phyloP scores from a whole-genome alignment of 768 basidiomycete genomes.

The Lentinula boryana region DNA sequence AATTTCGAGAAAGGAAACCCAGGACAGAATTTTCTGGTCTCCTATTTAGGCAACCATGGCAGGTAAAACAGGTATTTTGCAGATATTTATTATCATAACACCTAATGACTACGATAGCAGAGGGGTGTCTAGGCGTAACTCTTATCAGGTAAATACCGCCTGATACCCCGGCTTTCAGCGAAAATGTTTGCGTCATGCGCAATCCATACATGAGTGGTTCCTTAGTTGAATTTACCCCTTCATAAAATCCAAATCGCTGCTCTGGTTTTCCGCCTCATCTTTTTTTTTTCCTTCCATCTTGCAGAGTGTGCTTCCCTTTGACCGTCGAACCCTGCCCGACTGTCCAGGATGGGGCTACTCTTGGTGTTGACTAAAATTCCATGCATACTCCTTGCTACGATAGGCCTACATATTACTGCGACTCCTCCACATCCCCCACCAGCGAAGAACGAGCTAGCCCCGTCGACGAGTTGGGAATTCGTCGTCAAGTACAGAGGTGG shows the following conservation, averaged over 20 bases:
- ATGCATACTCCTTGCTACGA: slow-evolving; percentile 34
- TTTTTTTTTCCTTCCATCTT: not conserved
- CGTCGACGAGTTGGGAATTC: slow-evolving; percentile 29
- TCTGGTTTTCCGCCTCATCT: not conserved
- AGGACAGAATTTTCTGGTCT: not conserved
- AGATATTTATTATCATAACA: not conserved
- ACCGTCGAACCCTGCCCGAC: not conserved
- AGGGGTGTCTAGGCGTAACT: not conserved
- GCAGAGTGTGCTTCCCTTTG: not conserved
- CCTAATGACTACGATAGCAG: not conserved
- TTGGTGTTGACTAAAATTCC: slow-evolving; percentile 33
- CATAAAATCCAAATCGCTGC: not conserved
- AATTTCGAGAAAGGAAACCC: not conserved
- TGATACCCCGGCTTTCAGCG: not conserved
- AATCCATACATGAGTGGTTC: not conserved
- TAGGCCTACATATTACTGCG: slow-evolving; percentile 35
- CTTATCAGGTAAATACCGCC: not conserved
- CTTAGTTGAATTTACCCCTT: not conserved
- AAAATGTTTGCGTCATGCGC: not conserved
- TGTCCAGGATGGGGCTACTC: not conserved
- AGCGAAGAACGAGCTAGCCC: slow-evolving; percentile 22
- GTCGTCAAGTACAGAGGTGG: slow-evolving; percentile 28
- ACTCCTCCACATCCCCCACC: slow-evolving; percentile 43
- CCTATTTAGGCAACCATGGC: not conserved
- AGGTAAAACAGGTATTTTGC: not conserved